phyloP scores from a whole-genome alignment of 2,329 filamentous ascomycete genomes.

The Aspergillus cejpii region DNA sequence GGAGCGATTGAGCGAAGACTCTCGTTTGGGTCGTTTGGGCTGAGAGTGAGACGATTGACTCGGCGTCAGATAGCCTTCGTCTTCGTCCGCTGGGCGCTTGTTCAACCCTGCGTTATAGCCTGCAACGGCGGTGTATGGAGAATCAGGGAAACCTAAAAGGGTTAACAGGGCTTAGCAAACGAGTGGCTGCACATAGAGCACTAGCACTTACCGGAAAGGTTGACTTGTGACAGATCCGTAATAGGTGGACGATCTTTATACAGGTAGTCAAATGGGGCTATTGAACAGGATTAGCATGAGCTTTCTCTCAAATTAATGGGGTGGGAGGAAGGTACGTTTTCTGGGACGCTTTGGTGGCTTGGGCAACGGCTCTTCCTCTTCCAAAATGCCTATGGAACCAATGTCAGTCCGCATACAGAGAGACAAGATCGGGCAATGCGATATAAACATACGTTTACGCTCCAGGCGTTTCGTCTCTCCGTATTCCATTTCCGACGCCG shows the following conservation, averaged over 20 bases:
- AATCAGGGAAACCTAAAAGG: no score
- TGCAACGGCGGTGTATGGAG: no score
- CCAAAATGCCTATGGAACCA: constrained; percentile 36
- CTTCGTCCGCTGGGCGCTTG: constrained; percentile 33
- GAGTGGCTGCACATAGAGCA: constrained; percentile 18
- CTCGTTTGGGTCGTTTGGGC: constrained; percentile 36
- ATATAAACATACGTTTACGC: constrained; percentile 37
- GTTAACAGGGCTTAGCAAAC: not conserved
- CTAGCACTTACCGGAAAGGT: constrained; percentile 13
- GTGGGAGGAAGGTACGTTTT: constrained; percentile 28
- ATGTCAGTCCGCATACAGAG: constrained; percentile 8
- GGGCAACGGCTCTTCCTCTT: constrained; percentile 44
- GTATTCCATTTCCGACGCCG: constrained; percentile 44
- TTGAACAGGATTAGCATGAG: constrained; percentile 3
- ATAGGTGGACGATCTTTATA: constrained; percentile 23
- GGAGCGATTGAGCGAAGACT: constrained; percentile 33
- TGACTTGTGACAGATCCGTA: not conserved
- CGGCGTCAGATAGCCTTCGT: constrained; percentile 38
- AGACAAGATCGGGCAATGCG: not conserved
- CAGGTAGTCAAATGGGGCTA: constrained; percentile 20
- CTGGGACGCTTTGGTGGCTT: constrained; percentile 42
- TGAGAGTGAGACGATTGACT: constrained; percentile 34
- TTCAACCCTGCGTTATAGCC: no score
- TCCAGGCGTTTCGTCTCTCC: constrained; percentile 45
- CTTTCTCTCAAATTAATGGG: not conserved